A percentile compares a stretch with the other conserved stretches of the same genome.
Conservation (phyloP, 345 rosid genomes). For the Boechera stricta region DNA sequence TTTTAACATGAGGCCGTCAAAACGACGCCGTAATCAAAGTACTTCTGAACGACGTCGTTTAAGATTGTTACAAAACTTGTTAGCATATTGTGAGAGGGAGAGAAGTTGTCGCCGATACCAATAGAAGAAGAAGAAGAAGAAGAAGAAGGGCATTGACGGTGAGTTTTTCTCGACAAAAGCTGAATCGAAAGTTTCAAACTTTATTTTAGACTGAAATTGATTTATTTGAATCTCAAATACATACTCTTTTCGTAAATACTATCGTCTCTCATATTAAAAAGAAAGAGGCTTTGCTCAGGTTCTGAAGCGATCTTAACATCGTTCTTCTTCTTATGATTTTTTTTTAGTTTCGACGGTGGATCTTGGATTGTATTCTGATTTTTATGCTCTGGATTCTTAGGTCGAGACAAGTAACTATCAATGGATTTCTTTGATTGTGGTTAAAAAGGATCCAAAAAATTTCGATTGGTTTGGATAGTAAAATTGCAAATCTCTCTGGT, state of each 20-base stretch:
- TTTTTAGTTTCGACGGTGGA: constrained; percentile 10
- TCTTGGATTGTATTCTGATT: constrained; percentile 20
- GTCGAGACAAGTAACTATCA: not conserved
- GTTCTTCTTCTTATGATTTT: not conserved
- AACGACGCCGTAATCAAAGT: constrained; percentile 23
- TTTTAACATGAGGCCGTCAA: not conserved
- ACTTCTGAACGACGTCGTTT: not conserved
- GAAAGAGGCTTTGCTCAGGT: not conserved
- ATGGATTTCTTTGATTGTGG: not conserved
- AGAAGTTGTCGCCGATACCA: constrained; percentile 35
- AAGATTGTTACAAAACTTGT: not conserved
- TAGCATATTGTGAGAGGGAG: constrained; percentile 8
- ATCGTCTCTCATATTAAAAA: not conserved
- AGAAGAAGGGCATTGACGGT: constrained; percentile 24
- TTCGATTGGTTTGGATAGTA: not conserved
- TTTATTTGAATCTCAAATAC: not conserved
- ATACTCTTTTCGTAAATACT: not conserved
- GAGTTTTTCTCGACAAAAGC: constrained; percentile 38
- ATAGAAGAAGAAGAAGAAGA: constrained; percentile 20
- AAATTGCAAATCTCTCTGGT: not conserved
- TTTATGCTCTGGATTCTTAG: not conserved
- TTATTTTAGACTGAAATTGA: not conserved
- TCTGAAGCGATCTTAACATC: constrained; percentile 2
- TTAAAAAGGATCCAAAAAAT: not conserved
- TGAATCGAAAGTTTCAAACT: not conserved